Evolutionary conservation across 805 yeast genomes (phyloP), one percentile per base, ranked within the genome.

Genomic region (Candida stauntonica): DNA sequence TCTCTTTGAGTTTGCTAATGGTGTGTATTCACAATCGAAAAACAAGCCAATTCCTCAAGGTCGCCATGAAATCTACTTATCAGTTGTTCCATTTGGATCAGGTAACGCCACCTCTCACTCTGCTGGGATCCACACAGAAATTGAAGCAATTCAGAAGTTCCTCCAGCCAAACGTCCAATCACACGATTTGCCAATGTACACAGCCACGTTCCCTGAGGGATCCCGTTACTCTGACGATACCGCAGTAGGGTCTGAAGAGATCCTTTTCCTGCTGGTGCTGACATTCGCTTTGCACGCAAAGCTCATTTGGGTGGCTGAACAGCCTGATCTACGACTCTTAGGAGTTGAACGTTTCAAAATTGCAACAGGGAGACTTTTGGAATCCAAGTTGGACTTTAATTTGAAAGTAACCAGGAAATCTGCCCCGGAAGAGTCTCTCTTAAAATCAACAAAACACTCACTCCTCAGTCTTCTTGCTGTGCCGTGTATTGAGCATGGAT

Each of bases 241-340:
- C 8, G 31, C 43, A 4, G 35, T 52, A 1, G 15, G 34, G 5
- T n/a, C 36, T 3, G 7, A 13, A 2, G 41, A 42, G 2, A 34
- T 58, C 5, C 42, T 54, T 2, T 64, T 79, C 53, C 42, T 73
- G 14, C 86, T 86, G 3, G 94, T 88, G 8, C 68, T 77, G 0
- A 84, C 95, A 0, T 79, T 95, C 86, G 94, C 82, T 0, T 75
- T 87, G 46, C 97, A 89, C 60, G 87, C 96, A 3, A 75, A 88
- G 4, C 60, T 89, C 35, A 88, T 89, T 2, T 89, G 89, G 21
- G 82, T 82, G 40, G 77, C 89, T 36, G 91, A 86, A 47, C 68
- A 79, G 0, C 78, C 81, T 0, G 82, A 81, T 48, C 62, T 82
- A 57, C 67, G 88, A 20, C 67, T 67, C 35, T 64, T 70, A 44